Evolutionary conservation across 2,329 filamentous ascomycete genomes (phyloP), one percentile per base, ranked within the genome.

Genomic region (Zymoseptoria passerinii): DNA sequence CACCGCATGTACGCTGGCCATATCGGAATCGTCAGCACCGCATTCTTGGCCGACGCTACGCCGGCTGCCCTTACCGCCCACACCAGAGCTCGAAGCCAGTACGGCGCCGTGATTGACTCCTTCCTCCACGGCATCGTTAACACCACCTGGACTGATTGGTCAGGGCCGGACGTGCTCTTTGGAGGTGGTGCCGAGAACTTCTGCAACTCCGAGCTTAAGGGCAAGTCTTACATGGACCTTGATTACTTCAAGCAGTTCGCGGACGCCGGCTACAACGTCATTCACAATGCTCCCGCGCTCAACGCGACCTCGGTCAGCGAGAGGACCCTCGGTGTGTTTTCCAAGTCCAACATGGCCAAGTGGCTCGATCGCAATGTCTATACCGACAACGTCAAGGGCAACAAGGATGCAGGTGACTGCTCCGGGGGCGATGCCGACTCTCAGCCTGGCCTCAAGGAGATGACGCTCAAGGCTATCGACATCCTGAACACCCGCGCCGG

Each of bases 311-410:
- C 82, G 53, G 83, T 81, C 68, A 76, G 76, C 56, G 78, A 83
- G 63, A 85, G 81, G 68, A 83, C 88, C 0, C 83, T 95, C 1
- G 90, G 90, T 35, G 84, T 95, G 67, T 95, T 94, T 77, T 85
- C 83, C 68, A 80, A 82, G 60, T 82, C 81, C 63, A 88, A 89
- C 74, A 81, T 95, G 70, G 87, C 88, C 49, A 89, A 90, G 68
- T 95, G 90, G 65, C 81, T 95, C 9, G 90, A 95, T 75, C 85
- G 90, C 64, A 92, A 94, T 67, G 79, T 95, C 64, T 94, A 89
- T 78, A 83, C 77, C 8, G 76, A 85, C 23, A 91, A 92, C 75
- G 77, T 92, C 23, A 76, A 80, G 64, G 78, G 74, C 51, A 80
- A 86, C 62, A 81, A 81, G 58, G 89, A 92, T 72, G 81, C 87